These are phyloP conservation scores for Prunus campanulata DNA, from an alignment of 306 rosid genomes.

Conservation along the genomic window DNA sequence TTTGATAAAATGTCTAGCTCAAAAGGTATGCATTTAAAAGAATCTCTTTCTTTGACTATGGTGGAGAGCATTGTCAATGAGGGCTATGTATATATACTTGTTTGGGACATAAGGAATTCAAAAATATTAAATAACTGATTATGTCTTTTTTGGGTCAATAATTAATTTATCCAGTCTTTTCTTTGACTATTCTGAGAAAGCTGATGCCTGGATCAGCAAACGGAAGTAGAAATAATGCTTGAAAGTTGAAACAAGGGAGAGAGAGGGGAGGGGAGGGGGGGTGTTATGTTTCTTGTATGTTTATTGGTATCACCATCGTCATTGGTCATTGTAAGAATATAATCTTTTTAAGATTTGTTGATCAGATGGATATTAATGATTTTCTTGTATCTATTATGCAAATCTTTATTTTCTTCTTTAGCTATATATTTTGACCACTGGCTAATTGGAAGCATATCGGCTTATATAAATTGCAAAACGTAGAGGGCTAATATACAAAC, in stretches of 20 bases:
- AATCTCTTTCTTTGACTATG: no score
- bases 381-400: conserved; percentile 30
- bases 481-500: no score
- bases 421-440: conserved; percentile 17
- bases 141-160: no score
- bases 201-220: conserved; percentile 67
- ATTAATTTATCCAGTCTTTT: no score
- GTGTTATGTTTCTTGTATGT: not conserved
- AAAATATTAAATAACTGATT: no score
- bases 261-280: no score
- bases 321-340: conserved; percentile 41
- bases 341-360: not conserved
- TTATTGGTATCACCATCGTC: conserved; percentile 32
- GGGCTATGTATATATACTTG: no score
- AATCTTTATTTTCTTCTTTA: conserved; percentile 14
- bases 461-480: not conserved
- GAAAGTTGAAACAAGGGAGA: conserved; percentile 5
- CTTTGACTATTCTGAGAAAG: conserved; percentile 66
- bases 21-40: no score
- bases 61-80: no score
- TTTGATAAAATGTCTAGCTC: no score
- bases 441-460: not conserved
- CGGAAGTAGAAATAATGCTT: conserved; percentile 83
- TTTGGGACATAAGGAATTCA: no score
- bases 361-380: not conserved